These are phyloP conservation scores for Aspergillus sclerotioniger DNA, from an alignment of 495 filamentous ascomycete species.

Conservation along the genomic window DNA sequence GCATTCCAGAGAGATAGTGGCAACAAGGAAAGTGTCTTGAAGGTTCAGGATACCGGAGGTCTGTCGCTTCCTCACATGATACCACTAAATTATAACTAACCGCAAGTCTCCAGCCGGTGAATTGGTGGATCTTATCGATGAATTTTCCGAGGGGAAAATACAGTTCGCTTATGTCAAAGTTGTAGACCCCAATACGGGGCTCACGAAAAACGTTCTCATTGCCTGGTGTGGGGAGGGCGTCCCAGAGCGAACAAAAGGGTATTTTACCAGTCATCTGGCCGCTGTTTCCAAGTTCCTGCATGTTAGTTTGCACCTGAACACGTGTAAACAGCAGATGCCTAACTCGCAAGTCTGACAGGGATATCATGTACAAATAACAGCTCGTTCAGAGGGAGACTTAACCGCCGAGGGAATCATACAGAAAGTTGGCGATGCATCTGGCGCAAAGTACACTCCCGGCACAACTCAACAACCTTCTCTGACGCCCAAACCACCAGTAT, in stretches of 20 bases:
- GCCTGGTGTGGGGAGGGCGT: constrained; percentile 98
- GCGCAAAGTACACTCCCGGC: constrained; percentile 82
- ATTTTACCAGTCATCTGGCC: constrained; percentile 91
- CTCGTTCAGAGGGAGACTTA: constrained; percentile 84
- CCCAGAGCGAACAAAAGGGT: constrained; percentile 96
- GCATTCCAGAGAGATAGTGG: constrained; percentile 82
- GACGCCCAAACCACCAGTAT: constrained; percentile 65
- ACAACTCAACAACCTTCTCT: constrained; percentile 45
- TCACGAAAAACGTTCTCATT: constrained; percentile 91
- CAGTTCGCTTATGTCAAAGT: constrained; percentile 98
- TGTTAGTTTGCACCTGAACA: constrained; percentile 40
- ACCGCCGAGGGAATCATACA: constrained; percentile 83
- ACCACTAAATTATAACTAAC: not conserved
- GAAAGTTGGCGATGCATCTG: constrained; percentile 94
- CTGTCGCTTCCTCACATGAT: constrained; percentile 23
- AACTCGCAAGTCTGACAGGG: constrained; percentile 48
- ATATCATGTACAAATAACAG: constrained; percentile 96
- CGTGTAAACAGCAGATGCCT: not conserved
- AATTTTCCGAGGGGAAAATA: constrained; percentile 93
- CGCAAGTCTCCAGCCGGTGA: constrained; percentile 71
- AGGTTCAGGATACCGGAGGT: constrained; percentile 91
- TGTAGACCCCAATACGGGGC: constrained; percentile 85
- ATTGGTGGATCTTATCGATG: constrained; percentile 89
- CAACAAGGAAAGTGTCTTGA: constrained; percentile 88
- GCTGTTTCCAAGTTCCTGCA: constrained; percentile 88